Evolutionary conservation across 345 rosid species (phyloP), one percentile per base, ranked within the genome.

Genomic region (Euclidium syriacum): DNA sequence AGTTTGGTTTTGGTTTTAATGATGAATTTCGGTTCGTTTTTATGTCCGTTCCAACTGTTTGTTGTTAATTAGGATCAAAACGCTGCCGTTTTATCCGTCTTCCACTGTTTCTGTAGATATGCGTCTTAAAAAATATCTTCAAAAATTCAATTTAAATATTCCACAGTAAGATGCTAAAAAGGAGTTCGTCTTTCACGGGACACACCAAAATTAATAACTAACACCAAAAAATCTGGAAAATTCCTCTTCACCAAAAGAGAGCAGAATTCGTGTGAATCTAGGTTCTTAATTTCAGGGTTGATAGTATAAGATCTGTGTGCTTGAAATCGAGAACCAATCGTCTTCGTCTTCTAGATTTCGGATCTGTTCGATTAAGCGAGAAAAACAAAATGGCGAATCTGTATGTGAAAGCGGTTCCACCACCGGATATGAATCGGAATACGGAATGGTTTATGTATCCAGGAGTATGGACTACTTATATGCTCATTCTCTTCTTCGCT

Each of bases 371-470:
- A 27, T 64, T 7, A 16, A n/a, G n/a, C n/a, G 51, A 19, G 20
- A 22, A 20, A 6, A 56, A n/a, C n/a, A 2, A 33, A 54, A 75
- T 75, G 79, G 68, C 73, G 77, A 75, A 73, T 68, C 58, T 84
- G 67, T 89, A 89, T 30, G 96, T 89, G 68, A 81, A 71, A 62
- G 84, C 85, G 55, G 81, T 75, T 62, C 94, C 75, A 42, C 77
- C 91, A 46, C 72, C 85, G 88, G 94, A 88, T 81, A 83, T 86
- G 84, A 89, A 89, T 30, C 53, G 77, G 73, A 89, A 89, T 69
- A 89, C 91, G 15, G 95, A 86, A 71, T 85, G 90, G 92, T 88
- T 88, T 67, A 81, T 68, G 85, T 85, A 88, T 62, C 96, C 90
- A 9, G 94, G 91, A 18, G 94, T 86, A 0, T 88, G 96, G 96